Percentiles rank a stretch among this genome's conserved stretches.
Evolutionary conservation across 2,329 filamentous ascomycete species (phyloP).

Genomic region (Fusarium sp.): DNA sequence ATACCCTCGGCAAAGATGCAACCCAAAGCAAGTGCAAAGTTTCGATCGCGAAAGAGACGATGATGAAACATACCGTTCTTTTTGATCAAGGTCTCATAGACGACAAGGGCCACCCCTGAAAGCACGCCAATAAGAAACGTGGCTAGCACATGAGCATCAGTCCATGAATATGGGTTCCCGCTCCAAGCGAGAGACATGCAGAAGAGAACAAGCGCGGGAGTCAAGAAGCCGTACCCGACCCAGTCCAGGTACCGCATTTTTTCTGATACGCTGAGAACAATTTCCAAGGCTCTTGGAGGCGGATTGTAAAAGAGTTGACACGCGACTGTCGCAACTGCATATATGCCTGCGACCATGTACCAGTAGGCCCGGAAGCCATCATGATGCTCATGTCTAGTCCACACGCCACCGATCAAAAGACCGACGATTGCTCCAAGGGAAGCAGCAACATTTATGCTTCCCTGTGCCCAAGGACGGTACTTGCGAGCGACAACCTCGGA

Average conservation of each 20-base stretch:
- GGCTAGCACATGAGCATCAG: not conserved
- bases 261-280: not conserved
- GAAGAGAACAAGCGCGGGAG: not conserved
- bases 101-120: not conserved
- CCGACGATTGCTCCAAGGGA: not conserved
- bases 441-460: not conserved
- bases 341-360: not conserved
- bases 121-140: not conserved
- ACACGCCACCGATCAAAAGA: not conserved
- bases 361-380: not conserved
- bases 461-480: not conserved
- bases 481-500: not conserved
- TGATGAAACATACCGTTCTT: conserved; percentile 6
- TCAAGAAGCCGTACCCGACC: not conserved
- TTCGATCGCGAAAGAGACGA: not conserved
- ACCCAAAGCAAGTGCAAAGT: not conserved
- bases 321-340: not conserved
- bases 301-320: not conserved
- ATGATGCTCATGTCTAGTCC: not conserved
- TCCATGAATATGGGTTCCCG: not conserved
- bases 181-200: not conserved
- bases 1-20: not conserved
- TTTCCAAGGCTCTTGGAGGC: not conserved
- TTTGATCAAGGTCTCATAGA: not conserved
- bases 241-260: not conserved